Conservation (phyloP, 805 yeast species). For the Metschnikowia koreensis region DNA sequence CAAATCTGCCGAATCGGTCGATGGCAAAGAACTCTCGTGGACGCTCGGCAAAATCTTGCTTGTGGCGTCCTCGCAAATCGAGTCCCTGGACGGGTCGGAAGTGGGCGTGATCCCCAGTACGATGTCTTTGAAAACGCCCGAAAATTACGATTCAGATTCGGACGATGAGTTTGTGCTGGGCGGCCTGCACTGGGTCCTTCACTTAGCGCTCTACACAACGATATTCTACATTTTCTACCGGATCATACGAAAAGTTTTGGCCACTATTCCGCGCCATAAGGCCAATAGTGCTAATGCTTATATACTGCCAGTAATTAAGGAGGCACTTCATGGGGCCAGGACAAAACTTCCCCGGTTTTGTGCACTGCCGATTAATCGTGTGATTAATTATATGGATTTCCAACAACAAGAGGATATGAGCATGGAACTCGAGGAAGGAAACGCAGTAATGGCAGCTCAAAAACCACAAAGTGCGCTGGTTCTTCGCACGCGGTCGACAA, state of each 20-base stretch:
- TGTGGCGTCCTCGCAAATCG: slow-evolving; percentile 72
- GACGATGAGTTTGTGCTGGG: slow-evolving; percentile 16
- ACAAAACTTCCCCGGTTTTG: slow-evolving; percentile 17
- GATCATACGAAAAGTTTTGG: background rate
- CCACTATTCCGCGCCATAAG: background rate
- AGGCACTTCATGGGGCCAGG: slow-evolving; percentile 7
- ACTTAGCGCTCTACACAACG: slow-evolving; percentile 17
- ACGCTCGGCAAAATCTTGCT: slow-evolving; percentile 85
- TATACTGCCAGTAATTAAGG: slow-evolving; percentile 14
- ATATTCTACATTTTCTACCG: slow-evolving; percentile 18
- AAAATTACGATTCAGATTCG: slow-evolving; percentile 17
- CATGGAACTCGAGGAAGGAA: slow-evolving; percentile 36
- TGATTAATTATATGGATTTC: slow-evolving; percentile 20
- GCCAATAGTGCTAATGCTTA: background rate
- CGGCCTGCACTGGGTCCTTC: slow-evolving; percentile 7
- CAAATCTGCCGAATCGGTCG: slow-evolving; percentile 75
- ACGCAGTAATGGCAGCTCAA: slow-evolving; percentile 19
- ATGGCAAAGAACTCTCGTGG: slow-evolving; percentile 92
- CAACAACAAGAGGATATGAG: slow-evolving; percentile 22
- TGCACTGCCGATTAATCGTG: slow-evolving; percentile 22
- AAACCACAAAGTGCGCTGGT: slow-evolving; percentile 23
- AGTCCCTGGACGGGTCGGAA: slow-evolving; percentile 11
- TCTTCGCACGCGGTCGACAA: slow-evolving; percentile 38
- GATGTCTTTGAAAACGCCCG: slow-evolving; percentile 24
- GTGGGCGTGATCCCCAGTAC: slow-evolving; percentile 45